Evolutionary conservation across 805 yeast genomes (phyloP).

Genomic region (Sugiyamaella qingdaonensis): DNA sequence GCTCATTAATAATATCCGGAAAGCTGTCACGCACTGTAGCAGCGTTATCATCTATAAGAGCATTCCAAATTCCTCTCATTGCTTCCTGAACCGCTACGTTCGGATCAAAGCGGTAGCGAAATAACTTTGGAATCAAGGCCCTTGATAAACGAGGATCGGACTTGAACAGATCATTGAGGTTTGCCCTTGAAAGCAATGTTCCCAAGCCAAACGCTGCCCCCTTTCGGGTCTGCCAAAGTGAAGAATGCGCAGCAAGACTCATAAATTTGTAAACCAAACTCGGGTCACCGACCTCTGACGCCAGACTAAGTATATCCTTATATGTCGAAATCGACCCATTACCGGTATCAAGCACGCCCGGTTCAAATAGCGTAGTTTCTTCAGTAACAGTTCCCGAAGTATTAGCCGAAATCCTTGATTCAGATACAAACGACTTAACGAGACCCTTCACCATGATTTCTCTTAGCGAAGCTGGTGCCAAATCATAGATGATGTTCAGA

Average conservation of each 20-base stretch:
- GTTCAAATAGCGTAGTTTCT: conserved; percentile 82
- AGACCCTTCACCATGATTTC: conserved; percentile 71
- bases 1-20: conserved; percentile 57
- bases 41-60: conserved; percentile 56
- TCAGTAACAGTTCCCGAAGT: conserved; percentile 65
- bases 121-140: conserved; percentile 74
- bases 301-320: conserved; percentile 80
- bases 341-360: conserved; percentile 72
- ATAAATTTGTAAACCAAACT: conserved; percentile 88
- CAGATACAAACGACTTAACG: conserved; percentile 72
- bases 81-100: conserved; percentile 66
- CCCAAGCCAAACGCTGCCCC: conserved; percentile 95
- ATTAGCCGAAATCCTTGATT: conserved; percentile 40
- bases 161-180: conserved; percentile 57
- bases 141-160: conserved; percentile 52
- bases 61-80: conserved; percentile 86
- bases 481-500: conserved; percentile 71
- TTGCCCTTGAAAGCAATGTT: conserved; percentile 72
- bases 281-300: conserved; percentile 95
- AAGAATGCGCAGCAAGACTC: conserved; percentile 83
- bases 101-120: conserved; percentile 83
- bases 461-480: conserved; percentile 62
- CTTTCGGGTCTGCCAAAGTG: conserved; percentile 87
- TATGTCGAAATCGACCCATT: conserved; percentile 89
- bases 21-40: conserved; percentile 53